Base-by-base conservation (phyloP, 805 yeast species). In the Saccharomycopsis sp. region DNA sequence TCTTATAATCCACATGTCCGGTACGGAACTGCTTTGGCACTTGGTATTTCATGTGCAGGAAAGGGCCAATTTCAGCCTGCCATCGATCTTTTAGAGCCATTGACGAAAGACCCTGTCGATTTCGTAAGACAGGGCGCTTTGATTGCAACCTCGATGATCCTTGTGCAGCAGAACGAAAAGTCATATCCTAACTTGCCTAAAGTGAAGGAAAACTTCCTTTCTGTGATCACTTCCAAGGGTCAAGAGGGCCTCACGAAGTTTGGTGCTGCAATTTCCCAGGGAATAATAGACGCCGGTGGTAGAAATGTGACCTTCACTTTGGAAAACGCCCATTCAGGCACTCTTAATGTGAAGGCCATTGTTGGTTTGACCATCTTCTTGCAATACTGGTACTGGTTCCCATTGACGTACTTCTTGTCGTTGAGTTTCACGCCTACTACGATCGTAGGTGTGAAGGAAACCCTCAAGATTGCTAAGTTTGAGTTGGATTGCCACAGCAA, bases 351-450 rank as follows among this genome's bases (percentile, higher is more conserved):
- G 69, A 87, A 88, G 72, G 94, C 97, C 0, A 86, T 94, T 66
- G 96, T 92, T 58, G 99, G 99, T 47, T 75, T 94, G 64, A 84
- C 94, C 0, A 81, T 94, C 60, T 94, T 94, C 70, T 76, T 87
- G 9, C 99, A 94, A 75, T 89, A 88, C 69, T 94, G 99, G 99
- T 89, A 91, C 73, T 94, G 99, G 99, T 94, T 86, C 83, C 99
- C 99, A 60, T 79, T 92, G 59, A 83, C 97, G 1, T 98, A 94
- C 73, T 94, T 94, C 76, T 75, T 94, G 67, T 85, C 96, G 19
- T 80, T 94, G 64, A 89, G 97, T 41, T 92, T 92, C 73, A 82
- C 94, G 7, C 97, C 99, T 56, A 94, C 98, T 1, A 83, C 96
- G 3, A 81, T 93, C 20, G 84, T 89, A 64, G 97, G 97, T 64